Evolutionary conservation across 352 stramenopile genomes (phyloP).

Genomic region (Phytophthora kernoviae): DNA sequence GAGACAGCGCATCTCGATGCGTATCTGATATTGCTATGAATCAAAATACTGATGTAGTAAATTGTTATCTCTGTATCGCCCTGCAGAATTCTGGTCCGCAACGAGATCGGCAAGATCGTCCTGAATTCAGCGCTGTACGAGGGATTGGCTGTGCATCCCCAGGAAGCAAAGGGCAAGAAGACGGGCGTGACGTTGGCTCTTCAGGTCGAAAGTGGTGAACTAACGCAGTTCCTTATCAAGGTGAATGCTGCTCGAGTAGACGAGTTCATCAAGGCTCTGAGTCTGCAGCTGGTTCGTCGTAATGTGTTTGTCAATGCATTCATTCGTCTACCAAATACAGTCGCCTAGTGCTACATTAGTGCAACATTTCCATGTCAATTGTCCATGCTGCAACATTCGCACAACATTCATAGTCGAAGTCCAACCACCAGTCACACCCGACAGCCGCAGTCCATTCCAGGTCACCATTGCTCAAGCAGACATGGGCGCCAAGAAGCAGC

Average conservation of each 20-base stretch:
- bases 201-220: conserved; percentile 49
- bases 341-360: neutral
- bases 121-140: conserved; percentile 86
- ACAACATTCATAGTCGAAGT: neutral
- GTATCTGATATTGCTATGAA: neutral
- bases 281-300: conserved; percentile 26
- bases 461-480: conserved; percentile 33
- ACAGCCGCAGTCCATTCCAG: conserved; percentile 7
- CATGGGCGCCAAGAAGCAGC: conserved; percentile 45
- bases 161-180: conserved; percentile 84
- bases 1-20: neutral
- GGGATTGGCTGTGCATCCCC: conserved; percentile 60
- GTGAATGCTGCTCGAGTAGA: conserved; percentile 71
- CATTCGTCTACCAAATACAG: conserved; percentile 5
- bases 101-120: conserved; percentile 89
- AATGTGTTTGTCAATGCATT: conserved; percentile 7
- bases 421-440: conserved; percentile 38
- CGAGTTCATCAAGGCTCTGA: conserved; percentile 65
- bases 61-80: conserved; percentile 1
- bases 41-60: neutral
- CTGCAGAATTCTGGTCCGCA: conserved; percentile 75
- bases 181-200: conserved; percentile 67
- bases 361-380: neutral
- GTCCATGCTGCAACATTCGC: too few species aligned
- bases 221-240: conserved; percentile 81